Conservation (phyloP, 805 yeast genomes). For the Ogataea ramenticola region DNA sequence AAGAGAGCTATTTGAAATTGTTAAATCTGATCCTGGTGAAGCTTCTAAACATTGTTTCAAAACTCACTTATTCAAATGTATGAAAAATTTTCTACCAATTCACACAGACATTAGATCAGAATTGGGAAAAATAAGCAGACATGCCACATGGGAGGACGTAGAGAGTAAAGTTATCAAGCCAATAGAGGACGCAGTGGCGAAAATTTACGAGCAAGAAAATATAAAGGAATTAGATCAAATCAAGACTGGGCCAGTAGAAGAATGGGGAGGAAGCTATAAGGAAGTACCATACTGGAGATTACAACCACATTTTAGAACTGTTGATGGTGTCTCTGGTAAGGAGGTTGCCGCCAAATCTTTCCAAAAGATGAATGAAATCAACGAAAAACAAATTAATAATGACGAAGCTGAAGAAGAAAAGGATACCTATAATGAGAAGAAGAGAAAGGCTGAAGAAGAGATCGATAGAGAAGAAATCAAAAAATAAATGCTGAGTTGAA, state of each 20-base stretch:
- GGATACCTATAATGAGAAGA: too few species aligned
- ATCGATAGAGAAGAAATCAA: background rate
- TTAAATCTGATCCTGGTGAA: constrained; percentile 47
- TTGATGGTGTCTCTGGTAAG: constrained; percentile 64
- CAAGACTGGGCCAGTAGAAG: constrained; percentile 39
- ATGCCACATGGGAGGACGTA: constrained; percentile 37
- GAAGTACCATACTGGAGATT: constrained; percentile 92
- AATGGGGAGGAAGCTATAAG: constrained; percentile 81
- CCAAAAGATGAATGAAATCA: constrained; percentile 9
- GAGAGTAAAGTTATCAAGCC: constrained; percentile 40
- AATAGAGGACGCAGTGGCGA: constrained; percentile 61
- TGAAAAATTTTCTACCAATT: constrained; percentile 70
- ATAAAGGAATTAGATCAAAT: constrained; percentile 52
- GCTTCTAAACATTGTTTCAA: constrained; percentile 85
- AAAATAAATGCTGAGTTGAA: too few species aligned
- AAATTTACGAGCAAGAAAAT: constrained; percentile 44
- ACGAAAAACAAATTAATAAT: constrained; percentile 1
- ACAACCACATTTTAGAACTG: constrained; percentile 90
- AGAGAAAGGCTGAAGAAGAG: constrained; percentile 5
- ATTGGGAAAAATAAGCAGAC: constrained; percentile 46
- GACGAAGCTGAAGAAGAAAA: background rate
- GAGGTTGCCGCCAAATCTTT: constrained; percentile 21
- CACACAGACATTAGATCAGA: constrained; percentile 74
- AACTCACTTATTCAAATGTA: constrained; percentile 81
- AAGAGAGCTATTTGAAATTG: constrained; percentile 85